A percentile compares a stretch with the other conserved stretches of the same genome.
Evolutionary conservation across 2,329 filamentous ascomycete genomes (phyloP).

Genomic region (Nothomitra cinnamomea): DNA sequence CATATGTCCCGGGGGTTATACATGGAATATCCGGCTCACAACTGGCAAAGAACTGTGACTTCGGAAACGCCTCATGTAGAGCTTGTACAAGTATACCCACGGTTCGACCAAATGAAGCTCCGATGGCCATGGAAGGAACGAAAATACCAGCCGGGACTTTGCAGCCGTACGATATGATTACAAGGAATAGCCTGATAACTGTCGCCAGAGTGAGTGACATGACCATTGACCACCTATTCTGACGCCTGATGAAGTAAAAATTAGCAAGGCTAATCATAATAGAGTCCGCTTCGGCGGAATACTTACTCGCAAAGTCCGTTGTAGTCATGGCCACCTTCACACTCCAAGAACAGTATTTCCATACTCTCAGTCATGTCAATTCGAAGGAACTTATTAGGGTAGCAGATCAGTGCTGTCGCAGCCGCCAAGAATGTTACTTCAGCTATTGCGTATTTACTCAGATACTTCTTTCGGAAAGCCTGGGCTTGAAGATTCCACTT

Average conservation of each 20-base stretch:
- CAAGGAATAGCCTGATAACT: slow-evolving; percentile 60
- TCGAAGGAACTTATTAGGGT: slow-evolving; percentile 83
- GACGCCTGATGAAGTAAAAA: slow-evolving; percentile 23
- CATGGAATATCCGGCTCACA: slow-evolving; percentile 86
- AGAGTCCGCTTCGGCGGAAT: background rate
- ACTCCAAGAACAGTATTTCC: slow-evolving; percentile 93
- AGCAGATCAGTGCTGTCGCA: slow-evolving; percentile 81
- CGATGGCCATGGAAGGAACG: slow-evolving; percentile 94
- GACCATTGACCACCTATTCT: slow-evolving; percentile 63
- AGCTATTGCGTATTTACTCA: slow-evolving; percentile 65
- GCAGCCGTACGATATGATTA: slow-evolving; percentile 93
- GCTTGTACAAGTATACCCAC: slow-evolving; percentile 90
- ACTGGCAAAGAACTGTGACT: slow-evolving; percentile 68
- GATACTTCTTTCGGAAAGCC: slow-evolving; percentile 84
- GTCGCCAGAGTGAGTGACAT: slow-evolving; percentile 65
- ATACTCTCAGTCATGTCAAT: slow-evolving; percentile 99
- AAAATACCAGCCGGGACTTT: slow-evolving; percentile 98
- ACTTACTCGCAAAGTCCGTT: slow-evolving; percentile 68
- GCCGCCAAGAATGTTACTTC: slow-evolving; percentile 74
- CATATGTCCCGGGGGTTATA: slow-evolving; percentile 94
- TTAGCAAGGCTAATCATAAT: background rate
- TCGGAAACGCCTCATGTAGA: slow-evolving; percentile 67
- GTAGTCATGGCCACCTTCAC: slow-evolving; percentile 76
- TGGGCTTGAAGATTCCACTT: slow-evolving; percentile 91
- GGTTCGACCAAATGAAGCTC: slow-evolving; percentile 81